phyloP scores from a whole-genome alignment of 306 rosid genomes.

The Lathyrus sativus region DNA sequence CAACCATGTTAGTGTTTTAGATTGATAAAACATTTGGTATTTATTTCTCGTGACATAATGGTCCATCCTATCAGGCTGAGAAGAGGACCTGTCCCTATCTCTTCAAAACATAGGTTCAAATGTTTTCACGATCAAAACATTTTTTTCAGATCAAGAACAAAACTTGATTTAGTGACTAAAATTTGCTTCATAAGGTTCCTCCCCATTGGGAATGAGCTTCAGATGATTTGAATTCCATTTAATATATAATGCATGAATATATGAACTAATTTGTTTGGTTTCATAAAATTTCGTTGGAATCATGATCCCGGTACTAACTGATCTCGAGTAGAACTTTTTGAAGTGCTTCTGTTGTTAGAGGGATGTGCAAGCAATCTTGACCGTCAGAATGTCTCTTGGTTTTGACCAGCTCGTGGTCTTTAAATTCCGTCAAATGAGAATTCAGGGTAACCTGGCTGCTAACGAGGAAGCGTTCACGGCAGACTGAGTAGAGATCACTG shows the following conservation, averaged over 20 bases:
- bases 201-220: conserved; percentile 3
- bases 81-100: conserved; percentile 7
- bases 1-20: conserved; percentile 36
- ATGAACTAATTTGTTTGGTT: conserved; percentile 14
- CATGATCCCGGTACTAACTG: conserved; percentile 30
- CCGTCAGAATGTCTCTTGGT: conserved; percentile 83
- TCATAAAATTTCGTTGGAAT: conserved; percentile 23
- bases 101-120: neutral
- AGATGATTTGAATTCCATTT: conserved; percentile 17
- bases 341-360: conserved; percentile 68
- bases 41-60: conserved; percentile 25
- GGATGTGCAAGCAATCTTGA: conserved; percentile 62
- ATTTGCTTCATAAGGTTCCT: conserved; percentile 3
- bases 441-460: conserved; percentile 81
- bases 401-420: conserved; percentile 92
- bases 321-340: conserved; percentile 65
- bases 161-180: neutral
- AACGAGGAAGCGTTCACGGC: conserved; percentile 85
- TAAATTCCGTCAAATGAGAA: conserved; percentile 88
- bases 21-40: conserved; percentile 38
- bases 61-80: conserved; percentile 26
- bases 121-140: neutral
- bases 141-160: neutral
- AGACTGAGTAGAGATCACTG: conserved; percentile 59
- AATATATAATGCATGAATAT: neutral